A percentile compares a stretch with the other conserved stretches of the same genome.
These are phyloP conservation scores for Pisolithus marmoratus DNA, from an alignment of 768 basidiomycete species.

Conservation along the genomic window DNA sequence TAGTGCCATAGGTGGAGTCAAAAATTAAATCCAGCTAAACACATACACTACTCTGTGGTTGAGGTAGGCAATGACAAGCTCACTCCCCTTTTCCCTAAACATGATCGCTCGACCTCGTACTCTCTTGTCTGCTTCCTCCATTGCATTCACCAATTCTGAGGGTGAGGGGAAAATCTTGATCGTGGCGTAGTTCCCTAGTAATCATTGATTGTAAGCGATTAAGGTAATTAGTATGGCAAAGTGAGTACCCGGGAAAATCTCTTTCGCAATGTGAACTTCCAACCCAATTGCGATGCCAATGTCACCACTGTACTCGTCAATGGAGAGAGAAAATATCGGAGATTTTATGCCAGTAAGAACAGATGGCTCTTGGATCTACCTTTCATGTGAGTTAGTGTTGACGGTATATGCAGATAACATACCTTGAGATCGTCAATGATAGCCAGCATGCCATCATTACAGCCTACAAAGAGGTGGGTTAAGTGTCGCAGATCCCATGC, in stretches of 20 bases:
- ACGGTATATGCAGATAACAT: background rate
- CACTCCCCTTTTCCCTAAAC: background rate
- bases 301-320: background rate
- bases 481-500: background rate
- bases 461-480: conserved; percentile 1
- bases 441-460: conserved; percentile 1
- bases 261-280: conserved; percentile 2
- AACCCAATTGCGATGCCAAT: background rate
- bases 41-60: conserved; percentile 5
- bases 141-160: background rate
- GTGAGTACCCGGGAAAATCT: background rate
- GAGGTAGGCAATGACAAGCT: conserved; percentile 3
- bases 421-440: conserved; percentile 1
- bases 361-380: conserved; percentile 1
- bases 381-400: background rate
- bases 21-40: background rate
- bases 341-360: conserved; percentile 2
- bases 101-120: background rate
- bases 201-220: background rate
- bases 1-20: background rate
- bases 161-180: conserved; percentile 3
- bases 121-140: background rate
- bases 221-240: background rate
- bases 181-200: background rate
- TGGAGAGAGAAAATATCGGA: background rate